A percentile compares a stretch with the other conserved stretches of the same genome.
phyloP scores from a whole-genome alignment of 1,284 basidiomycete species.

The Ceratobasidium sp. region DNA sequence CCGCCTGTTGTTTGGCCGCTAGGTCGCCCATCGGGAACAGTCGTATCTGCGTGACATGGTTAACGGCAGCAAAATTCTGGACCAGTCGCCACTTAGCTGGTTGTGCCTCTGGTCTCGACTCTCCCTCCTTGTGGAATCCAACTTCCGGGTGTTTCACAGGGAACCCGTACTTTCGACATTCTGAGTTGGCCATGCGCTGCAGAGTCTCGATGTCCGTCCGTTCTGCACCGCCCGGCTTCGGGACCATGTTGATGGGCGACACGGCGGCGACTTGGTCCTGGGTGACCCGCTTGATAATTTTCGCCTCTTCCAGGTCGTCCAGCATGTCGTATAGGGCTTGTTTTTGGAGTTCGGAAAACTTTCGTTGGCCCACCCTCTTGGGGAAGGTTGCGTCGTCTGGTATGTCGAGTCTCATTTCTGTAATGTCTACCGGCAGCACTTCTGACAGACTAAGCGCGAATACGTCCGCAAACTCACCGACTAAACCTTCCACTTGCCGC shows the following conservation, averaged over 20 bases:
- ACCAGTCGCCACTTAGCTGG: slow-evolving; percentile 40
- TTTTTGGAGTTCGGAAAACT: slow-evolving; percentile 38
- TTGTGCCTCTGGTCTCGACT: slow-evolving; percentile 36
- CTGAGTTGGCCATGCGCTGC: slow-evolving; percentile 36
- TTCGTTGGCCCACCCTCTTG: slow-evolving; percentile 31
- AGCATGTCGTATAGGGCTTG: slow-evolving; percentile 35
- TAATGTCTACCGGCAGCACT: slow-evolving; percentile 41
- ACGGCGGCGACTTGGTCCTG: slow-evolving; percentile 41
- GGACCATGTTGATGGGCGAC: slow-evolving; percentile 40
- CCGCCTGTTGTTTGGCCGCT: slow-evolving; percentile 10
- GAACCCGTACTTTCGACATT: slow-evolving; percentile 18
- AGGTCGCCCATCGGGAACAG: slow-evolving; percentile 36
- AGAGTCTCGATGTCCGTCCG: slow-evolving; percentile 24
- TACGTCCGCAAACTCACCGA: slow-evolving; percentile 42
- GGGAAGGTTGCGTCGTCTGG: slow-evolving; percentile 24
- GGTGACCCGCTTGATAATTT: slow-evolving; percentile 36
- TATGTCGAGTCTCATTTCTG: slow-evolving; percentile 41
- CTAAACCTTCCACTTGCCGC: slow-evolving; percentile 13
- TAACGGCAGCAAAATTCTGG: slow-evolving; percentile 43
- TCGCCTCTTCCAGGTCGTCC: slow-evolving; percentile 41
- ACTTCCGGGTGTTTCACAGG: not conserved
- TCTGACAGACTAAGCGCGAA: slow-evolving; percentile 42
- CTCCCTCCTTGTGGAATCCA: not conserved
- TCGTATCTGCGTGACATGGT: slow-evolving; percentile 42
- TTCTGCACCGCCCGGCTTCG: slow-evolving; percentile 40